Evolutionary conservation across 805 yeast genomes (phyloP).

Genomic region (Ogataea degrootiae): DNA sequence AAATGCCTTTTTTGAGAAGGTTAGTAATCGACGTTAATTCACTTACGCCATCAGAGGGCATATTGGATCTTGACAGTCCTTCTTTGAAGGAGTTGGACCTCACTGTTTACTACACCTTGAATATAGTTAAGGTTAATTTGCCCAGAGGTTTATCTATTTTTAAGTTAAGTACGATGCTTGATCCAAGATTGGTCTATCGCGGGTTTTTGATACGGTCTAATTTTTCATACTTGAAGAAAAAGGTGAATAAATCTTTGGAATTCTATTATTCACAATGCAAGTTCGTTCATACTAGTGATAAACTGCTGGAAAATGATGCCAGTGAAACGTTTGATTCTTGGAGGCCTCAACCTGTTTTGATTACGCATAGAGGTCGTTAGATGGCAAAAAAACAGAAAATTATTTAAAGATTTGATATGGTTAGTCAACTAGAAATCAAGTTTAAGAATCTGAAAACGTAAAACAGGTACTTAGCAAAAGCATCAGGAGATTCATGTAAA

Average conservation of each 20-base stretch:
- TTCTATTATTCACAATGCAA: background rate
- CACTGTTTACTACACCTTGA: background rate
- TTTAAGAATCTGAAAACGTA: no score
- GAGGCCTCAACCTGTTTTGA: no score
- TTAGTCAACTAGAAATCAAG: no score
- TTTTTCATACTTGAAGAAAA: background rate
- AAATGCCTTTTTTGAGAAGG: no score
- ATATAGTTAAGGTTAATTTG: background rate
- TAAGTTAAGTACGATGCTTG: background rate
- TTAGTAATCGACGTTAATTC: no score
- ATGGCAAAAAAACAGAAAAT: no score
- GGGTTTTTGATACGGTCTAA: background rate
- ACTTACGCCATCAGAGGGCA: background rate
- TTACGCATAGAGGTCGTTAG: no score
- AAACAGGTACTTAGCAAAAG: background rate
- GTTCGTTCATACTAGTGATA: background rate
- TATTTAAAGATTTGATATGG: no score
- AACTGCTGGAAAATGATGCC: no score
- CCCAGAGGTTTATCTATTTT: background rate
- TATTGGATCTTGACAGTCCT: background rate
- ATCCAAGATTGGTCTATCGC: background rate
- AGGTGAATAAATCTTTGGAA: background rate
- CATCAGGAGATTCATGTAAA: background rate
- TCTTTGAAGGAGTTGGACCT: background rate
- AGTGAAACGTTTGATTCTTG: no score